These are phyloP conservation scores for Conoideocrella luteorostrata DNA, from an alignment of 2,329 filamentous ascomycete genomes.

Conservation along the genomic window DNA sequence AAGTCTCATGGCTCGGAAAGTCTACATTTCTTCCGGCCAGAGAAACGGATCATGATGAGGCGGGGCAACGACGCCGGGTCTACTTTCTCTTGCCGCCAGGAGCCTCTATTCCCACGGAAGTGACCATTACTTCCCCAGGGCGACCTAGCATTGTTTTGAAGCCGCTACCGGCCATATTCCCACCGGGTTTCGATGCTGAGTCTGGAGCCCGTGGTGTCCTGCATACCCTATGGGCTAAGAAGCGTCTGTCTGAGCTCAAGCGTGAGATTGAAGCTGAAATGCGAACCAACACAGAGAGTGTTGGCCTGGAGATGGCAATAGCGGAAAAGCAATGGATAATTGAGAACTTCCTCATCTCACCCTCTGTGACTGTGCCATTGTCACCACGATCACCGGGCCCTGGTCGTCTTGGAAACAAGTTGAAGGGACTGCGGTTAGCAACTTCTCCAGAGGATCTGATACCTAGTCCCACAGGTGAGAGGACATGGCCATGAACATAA, in stretches of 20 bases:
- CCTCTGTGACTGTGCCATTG: slow-evolving; percentile 21
- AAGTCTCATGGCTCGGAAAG: slow-evolving; percentile 80
- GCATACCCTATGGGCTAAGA: slow-evolving; percentile 87
- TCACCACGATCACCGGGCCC: slow-evolving; percentile 60
- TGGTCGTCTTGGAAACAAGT: slow-evolving; percentile 70
- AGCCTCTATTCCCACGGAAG: slow-evolving; percentile 61
- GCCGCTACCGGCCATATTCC: slow-evolving; percentile 81
- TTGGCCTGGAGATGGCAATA: slow-evolving; percentile 76
- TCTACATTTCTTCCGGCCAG: slow-evolving; percentile 61
- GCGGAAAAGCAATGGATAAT: slow-evolving; percentile 84
- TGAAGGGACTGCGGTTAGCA: slow-evolving; percentile 70
- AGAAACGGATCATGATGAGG: slow-evolving; percentile 23
- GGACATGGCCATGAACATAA: too few relatives aligned
- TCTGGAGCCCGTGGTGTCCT: slow-evolving; percentile 74
- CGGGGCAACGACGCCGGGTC: slow-evolving; percentile 50
- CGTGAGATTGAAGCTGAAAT: slow-evolving; percentile 71
- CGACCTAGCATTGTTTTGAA: slow-evolving; percentile 53
- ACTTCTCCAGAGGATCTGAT: slow-evolving; percentile 63
- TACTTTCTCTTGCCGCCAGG: slow-evolving; percentile 78
- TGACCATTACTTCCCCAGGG: slow-evolving; percentile 53
- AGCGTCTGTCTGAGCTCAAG: slow-evolving; percentile 67
- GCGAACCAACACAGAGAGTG: slow-evolving; percentile 68
- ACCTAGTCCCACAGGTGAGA: slow-evolving; percentile 45
- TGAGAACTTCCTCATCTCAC: slow-evolving; percentile 54
- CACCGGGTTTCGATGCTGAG: slow-evolving; percentile 63